A percentile compares a stretch with the other conserved stretches of the same genome.
These are phyloP conservation scores for Calycina herbarum DNA, from an alignment of 2,329 filamentous ascomycete species.

Conservation along the genomic window DNA sequence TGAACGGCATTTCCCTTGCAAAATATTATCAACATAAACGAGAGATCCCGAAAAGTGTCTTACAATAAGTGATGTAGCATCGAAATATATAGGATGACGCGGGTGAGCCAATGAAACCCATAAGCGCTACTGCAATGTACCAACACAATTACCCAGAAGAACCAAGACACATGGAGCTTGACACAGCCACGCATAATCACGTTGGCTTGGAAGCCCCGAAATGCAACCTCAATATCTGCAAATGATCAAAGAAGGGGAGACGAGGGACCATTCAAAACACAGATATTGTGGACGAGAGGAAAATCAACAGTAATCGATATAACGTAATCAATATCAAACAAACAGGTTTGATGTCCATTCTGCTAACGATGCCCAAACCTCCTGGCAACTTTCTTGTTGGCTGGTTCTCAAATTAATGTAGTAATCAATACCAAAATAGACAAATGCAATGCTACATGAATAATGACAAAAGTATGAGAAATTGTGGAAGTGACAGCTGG, in stretches of 20 bases:
- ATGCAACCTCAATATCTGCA: neutral
- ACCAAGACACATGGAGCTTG: neutral
- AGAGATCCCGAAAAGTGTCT: neutral
- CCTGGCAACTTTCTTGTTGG: neutral
- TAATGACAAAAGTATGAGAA: neutral
- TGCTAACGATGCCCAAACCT: neutral
- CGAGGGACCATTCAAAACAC: neutral
- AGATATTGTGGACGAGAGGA: too few species aligned
- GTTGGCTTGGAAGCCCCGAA: neutral
- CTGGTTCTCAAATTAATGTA: neutral
- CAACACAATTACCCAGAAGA: neutral
- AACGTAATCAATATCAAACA: neutral
- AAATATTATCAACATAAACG: neutral
- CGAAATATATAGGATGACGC: slow-evolving; percentile 2
- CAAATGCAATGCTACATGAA: slow-evolving; percentile 1
- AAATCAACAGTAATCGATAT: too few species aligned
- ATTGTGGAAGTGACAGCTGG: neutral
- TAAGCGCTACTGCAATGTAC: slow-evolving; percentile 4
- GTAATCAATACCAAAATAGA: neutral
- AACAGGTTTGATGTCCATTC: neutral
- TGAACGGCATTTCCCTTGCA: neutral
- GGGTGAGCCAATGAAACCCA: neutral
- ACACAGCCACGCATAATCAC: neutral
- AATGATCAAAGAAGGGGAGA: slow-evolving; percentile 1
- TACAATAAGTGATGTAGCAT: slow-evolving; percentile 2